Conservation (phyloP, 2,329 filamentous ascomycete genomes). For the Penicillium frequentans region DNA sequence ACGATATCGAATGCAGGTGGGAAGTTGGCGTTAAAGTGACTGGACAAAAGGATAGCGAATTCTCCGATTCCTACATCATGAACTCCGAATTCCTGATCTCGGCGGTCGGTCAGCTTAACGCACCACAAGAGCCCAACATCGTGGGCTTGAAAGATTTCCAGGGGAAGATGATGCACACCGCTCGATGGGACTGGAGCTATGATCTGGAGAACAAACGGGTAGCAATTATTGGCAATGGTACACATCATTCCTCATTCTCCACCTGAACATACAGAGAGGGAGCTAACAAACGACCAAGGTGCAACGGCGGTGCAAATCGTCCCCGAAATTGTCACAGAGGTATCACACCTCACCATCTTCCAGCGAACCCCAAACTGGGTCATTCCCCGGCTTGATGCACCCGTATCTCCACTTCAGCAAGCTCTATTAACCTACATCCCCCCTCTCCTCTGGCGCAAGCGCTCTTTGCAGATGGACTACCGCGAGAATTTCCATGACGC, state of each 20-base stretch:
- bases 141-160: slow-evolving; percentile 50
- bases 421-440: slow-evolving; percentile 53
- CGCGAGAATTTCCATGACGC: slow-evolving; percentile 52
- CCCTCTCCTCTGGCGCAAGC: slow-evolving; percentile 50
- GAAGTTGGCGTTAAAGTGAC: slow-evolving; percentile 49
- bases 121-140: slow-evolving; percentile 52
- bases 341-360: slow-evolving; percentile 53
- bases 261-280: neutral
- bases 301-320: slow-evolving; percentile 61
- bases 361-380: slow-evolving; percentile 63
- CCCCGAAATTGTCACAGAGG: slow-evolving; percentile 55
- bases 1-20: slow-evolving; percentile 55
- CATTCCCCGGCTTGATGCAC: slow-evolving; percentile 52
- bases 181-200: slow-evolving; percentile 62
- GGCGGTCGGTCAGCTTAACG: slow-evolving; percentile 60
- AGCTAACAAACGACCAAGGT: slow-evolving; percentile 30
- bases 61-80: slow-evolving; percentile 52
- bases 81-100: slow-evolving; percentile 58
- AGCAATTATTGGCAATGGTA: slow-evolving; percentile 61
- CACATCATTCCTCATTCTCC: neutral
- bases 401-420: slow-evolving; percentile 45
- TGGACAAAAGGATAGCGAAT: slow-evolving; percentile 57
- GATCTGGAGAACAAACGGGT: slow-evolving; percentile 56
- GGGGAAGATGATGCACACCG: slow-evolving; percentile 58
- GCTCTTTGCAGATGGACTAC: slow-evolving; percentile 56